phyloP scores from a whole-genome alignment of 257 asterid species.

The Capsicum rhomboideum region DNA sequence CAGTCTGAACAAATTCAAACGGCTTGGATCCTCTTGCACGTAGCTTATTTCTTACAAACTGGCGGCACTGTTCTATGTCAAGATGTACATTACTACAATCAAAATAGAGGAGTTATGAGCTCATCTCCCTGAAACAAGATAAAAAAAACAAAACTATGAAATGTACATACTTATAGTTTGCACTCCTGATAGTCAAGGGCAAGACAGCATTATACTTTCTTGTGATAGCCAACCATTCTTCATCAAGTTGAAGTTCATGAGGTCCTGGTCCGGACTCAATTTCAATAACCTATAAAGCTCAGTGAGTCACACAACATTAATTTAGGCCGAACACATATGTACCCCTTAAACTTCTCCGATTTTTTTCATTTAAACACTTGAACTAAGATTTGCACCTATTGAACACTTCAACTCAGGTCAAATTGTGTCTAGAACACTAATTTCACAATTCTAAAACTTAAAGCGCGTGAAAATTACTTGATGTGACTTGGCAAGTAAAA shows the following conservation, averaged over 20 bases:
- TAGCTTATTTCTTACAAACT: slow-evolving; percentile 40
- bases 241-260: slow-evolving; percentile 73
- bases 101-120: slow-evolving; percentile 9
- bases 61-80: slow-evolving; percentile 47
- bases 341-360: neutral
- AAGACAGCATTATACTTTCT: slow-evolving; percentile 59
- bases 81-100: slow-evolving; percentile 48
- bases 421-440: neutral
- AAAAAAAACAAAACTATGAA: neutral
- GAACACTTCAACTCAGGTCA: neutral
- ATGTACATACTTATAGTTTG: slow-evolving; percentile 44
- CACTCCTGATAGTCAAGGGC: slow-evolving; percentile 48
- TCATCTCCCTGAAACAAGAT: neutral
- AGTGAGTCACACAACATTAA: slow-evolving; percentile 9
- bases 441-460: neutral
- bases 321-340: neutral
- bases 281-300: slow-evolving; percentile 51
- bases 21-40: slow-evolving; percentile 56
- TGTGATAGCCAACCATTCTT: slow-evolving; percentile 96
- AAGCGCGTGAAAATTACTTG: neutral
- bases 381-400: neutral
- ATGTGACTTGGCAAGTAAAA: neutral
- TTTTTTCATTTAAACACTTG: neutral
- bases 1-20: slow-evolving; percentile 66
- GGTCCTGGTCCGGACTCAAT: slow-evolving; percentile 81